Base-by-base conservation (phyloP, 2,329 filamentous ascomycete species). In the Amylocarpus encephaloides region DNA sequence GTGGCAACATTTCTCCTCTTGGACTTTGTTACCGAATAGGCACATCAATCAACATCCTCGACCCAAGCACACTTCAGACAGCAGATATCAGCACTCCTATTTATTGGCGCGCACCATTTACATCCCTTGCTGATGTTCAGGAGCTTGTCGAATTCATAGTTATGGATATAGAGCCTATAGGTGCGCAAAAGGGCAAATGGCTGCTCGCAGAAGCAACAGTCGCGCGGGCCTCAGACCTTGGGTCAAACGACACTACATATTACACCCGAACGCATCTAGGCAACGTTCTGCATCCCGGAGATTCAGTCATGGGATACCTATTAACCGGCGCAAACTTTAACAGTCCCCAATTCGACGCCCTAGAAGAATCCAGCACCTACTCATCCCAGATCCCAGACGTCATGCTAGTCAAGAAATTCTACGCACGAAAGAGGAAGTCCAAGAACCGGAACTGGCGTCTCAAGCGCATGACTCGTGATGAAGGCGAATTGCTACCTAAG, bases 341-440 rank as follows among this genome's bases (percentile, higher is more conserved):
- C 77, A 93, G 90, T 66, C 74, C 78, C 9, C 79, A 94, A 59
- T 90, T 86, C 59, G 90, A 95, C 60, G 86, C 84, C 5, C 78
- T 96, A 32, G 90, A 96, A 68, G 71, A 78, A 45, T 89, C 84
- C 47, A 82, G 82, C 67, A 82, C 84, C 45, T 92, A 94, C 70
- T 74, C 80, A 2, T 85, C 83, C 2, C 82, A 78, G 3, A 87
- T 98, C 49, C 93, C 93, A 0, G 93, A 98, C 63, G 93, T 97
- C 0, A 73, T 98, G 6, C 78, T 98, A 3, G 89, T 98, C 68
- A 97, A 95, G 89, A 98, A 98, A 71, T 84, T 88, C 77, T 98
- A 94, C 71, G 82, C 86, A 51, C 82, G 88, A 61, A 86, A 86
- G 71, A 84, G 86, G 75, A 95, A 92, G 80, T 79, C 82, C 67